Evolutionary conservation across 345 rosid genomes (phyloP), one percentile per base, ranked within the genome.

Genomic region (Erucastrum elatum): DNA sequence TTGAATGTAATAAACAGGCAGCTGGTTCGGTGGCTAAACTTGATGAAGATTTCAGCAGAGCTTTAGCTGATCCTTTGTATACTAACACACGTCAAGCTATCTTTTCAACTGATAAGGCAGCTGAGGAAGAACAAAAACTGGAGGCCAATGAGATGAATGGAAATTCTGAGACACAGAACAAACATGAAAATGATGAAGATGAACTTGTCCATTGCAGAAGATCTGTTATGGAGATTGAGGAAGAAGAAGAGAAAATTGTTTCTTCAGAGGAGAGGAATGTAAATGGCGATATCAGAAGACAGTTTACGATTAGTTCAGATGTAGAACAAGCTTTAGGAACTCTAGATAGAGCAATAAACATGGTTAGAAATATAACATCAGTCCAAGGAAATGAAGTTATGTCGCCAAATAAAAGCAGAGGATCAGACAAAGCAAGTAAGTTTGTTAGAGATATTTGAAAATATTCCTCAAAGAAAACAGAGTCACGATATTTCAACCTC

Each of bases 291-390:
- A 63, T 2, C 35, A 82, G 76, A 67, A 86, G 81, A 66, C 76
- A 75, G 60, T 34, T 82, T 66, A 63, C 55, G 63, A 58, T 91
- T 34, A 84, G 96, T 78, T 89, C 89, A 15, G 84, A 83, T 84
- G 97, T 95, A 37, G 81, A 87, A 77, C 86, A 87, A 68, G 99
- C 98, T 66, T 84, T 95, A 73, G 85, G 87, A 75, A 91, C 88
- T 16, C 72, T 95, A 75, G 99, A 95, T 70, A 88, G 81, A 79
- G 96, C 72, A 60, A 89, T 95, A 73, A 76, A 81, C 15, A 34
- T 89, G 70, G 86, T 89, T 71, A 87, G 84, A 3, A 29, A 89
- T 33, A 81, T 53, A 84, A 59, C 82, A n/a, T 72, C 75, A 64
- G 72, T 30, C 12, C 76, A 59, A 64, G 80, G 71, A 16, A 66